These are phyloP conservation scores for Corylus americana DNA, from an alignment of 306 rosid genomes.

Conservation along the genomic window DNA sequence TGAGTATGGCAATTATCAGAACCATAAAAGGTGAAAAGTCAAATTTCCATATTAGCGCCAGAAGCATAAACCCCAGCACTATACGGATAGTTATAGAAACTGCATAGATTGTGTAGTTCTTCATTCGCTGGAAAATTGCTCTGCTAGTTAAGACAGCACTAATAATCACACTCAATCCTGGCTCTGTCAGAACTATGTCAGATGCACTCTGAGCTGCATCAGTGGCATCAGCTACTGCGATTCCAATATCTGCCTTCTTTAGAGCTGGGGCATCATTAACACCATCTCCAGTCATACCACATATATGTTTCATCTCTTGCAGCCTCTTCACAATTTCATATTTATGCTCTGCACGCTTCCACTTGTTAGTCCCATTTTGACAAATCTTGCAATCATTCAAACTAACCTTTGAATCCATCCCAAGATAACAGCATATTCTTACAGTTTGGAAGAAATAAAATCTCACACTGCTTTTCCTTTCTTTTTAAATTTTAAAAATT, in stretches of 20 bases:
- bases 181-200: conserved; percentile 86
- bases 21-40: conserved; percentile 99
- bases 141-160: conserved; percentile 89
- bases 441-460: not conserved
- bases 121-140: conserved; percentile 93
- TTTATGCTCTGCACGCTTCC: conserved; percentile 64
- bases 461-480: not conserved
- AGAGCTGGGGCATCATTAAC: conserved; percentile 95
- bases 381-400: not conserved
- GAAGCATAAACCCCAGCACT: conserved; percentile 72
- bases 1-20: conserved; percentile 79
- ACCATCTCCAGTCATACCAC: conserved; percentile 98
- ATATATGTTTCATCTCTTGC: conserved; percentile 74
- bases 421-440: not conserved
- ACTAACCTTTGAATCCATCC: not conserved
- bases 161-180: conserved; percentile 84
- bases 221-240: conserved; percentile 93
- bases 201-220: conserved; percentile 95
- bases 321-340: conserved; percentile 87
- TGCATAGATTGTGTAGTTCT: conserved; percentile 91
- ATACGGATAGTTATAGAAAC: conserved; percentile 88
- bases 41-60: conserved; percentile 87
- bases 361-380: conserved; percentile 7
- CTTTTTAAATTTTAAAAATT: not conserved
- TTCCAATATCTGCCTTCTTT: conserved; percentile 85